Evolutionary conservation across 108 stramenopile species (phyloP).

Genomic region (Conticribra guillardii): DNA sequence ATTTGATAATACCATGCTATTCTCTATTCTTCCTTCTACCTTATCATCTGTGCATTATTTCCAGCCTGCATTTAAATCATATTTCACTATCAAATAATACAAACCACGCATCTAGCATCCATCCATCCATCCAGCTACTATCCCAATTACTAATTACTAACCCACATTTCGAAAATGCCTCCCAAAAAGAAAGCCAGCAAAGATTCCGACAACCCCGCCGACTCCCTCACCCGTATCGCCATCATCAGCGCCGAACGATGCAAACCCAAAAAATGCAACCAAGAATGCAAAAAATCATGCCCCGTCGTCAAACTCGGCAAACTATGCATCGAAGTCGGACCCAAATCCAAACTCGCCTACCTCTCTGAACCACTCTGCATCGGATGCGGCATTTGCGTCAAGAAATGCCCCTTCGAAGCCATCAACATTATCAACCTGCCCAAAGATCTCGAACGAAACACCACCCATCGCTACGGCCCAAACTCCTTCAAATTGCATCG

Average conservation of each 20-base stretch:
- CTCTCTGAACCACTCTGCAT: conserved; percentile 92
- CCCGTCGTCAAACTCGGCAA: conserved; percentile 97
- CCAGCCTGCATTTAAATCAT: too few relatives aligned
- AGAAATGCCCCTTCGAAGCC: conserved; percentile 98
- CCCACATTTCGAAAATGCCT: conserved; percentile 74
- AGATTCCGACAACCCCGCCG: conserved; percentile 51
- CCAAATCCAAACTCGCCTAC: conserved; percentile 90
- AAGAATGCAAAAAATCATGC: conserved; percentile 97
- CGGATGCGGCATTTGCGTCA: conserved; percentile 98
- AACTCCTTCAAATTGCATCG: conserved; percentile 99
- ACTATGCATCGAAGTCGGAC: conserved; percentile 95
- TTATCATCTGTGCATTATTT: too few relatives aligned
- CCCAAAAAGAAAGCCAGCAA: conserved; percentile 61
- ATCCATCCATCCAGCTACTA: neutral
- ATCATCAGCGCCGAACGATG: conserved; percentile 93
- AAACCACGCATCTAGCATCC: too few relatives aligned
- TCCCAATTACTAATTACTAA: neutral
- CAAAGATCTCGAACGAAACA: conserved; percentile 93
- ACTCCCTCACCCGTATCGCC: conserved; percentile 90
- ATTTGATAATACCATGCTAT: too few relatives aligned
- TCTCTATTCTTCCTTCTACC: too few relatives aligned
- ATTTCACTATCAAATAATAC: too few relatives aligned
- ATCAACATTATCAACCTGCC: conserved; percentile 99
- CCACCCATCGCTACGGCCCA: conserved; percentile 98
- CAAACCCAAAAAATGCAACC: conserved; percentile 97